Evolutionary conservation across 441 rosid genomes (phyloP).

Genomic region (Pelargonium citronellum): DNA sequence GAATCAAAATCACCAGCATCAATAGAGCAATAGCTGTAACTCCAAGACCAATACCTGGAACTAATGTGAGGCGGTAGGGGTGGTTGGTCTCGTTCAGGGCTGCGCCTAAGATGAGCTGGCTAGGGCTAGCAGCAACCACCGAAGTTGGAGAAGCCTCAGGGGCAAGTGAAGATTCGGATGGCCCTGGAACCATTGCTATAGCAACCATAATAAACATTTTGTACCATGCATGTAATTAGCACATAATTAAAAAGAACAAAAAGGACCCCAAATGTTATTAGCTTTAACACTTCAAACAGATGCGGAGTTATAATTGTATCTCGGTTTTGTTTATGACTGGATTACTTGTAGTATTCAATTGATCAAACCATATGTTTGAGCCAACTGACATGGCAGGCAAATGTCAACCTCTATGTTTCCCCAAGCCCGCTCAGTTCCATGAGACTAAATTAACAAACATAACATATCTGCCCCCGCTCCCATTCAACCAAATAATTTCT

Average conservation of each 20-base stretch:
- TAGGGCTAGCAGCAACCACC: conserved; percentile 54
- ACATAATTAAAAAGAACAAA: not conserved
- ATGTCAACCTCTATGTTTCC: too few relatives aligned
- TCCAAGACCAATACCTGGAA: conserved; percentile 67
- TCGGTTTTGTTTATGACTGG: too few relatives aligned
- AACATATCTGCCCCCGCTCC: too few relatives aligned
- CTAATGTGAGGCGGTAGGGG: conserved; percentile 54
- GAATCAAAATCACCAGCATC: conserved; percentile 50
- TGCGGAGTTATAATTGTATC: too few relatives aligned
- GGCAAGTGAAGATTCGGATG: conserved; percentile 39
- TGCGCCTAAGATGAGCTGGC: conserved; percentile 40
- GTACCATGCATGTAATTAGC: not conserved
- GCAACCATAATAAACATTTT: conserved; percentile 3
- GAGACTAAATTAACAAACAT: too few relatives aligned
- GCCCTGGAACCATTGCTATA: conserved; percentile 29
- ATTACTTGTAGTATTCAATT: too few relatives aligned
- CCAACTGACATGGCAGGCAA: too few relatives aligned
- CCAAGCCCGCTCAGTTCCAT: too few relatives aligned
- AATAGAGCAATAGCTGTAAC: conserved; percentile 53
- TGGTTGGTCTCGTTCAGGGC: conserved; percentile 42
- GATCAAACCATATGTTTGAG: too few relatives aligned
- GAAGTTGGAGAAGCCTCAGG: conserved; percentile 60
- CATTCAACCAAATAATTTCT: too few relatives aligned
- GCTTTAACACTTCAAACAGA: too few relatives aligned
- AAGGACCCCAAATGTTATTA: too few relatives aligned